These are phyloP conservation scores for Aspergillus bridgeri DNA, from an alignment of 495 filamentous ascomycete species.

Conservation along the genomic window DNA sequence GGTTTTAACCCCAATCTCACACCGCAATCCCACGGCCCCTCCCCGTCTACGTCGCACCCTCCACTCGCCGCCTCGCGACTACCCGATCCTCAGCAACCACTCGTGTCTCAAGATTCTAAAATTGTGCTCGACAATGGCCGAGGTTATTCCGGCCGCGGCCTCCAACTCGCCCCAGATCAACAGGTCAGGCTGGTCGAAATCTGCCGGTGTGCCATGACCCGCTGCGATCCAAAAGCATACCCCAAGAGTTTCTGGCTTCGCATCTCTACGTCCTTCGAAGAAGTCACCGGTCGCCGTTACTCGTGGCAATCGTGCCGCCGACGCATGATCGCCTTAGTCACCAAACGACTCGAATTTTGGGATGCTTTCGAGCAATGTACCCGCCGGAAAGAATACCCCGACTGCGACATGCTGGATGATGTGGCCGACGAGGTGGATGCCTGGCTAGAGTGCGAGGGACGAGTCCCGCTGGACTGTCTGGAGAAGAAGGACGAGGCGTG, in stretches of 20 bases:
- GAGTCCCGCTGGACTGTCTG: constrained; percentile 1
- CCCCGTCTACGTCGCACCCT: not conserved
- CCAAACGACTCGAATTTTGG: constrained; percentile 10
- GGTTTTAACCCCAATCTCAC: not conserved
- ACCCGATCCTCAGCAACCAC: not conserved
- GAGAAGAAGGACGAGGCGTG: constrained; percentile 9
- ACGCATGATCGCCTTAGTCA: constrained; percentile 18
- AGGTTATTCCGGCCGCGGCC: constrained; percentile 13
- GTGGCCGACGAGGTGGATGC: constrained; percentile 10
- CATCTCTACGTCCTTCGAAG: constrained; percentile 12
- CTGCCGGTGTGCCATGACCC: constrained; percentile 12
- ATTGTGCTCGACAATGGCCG: not conserved
- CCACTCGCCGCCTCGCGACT: too few species aligned
- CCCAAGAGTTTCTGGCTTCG: constrained; percentile 22
- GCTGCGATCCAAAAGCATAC: constrained; percentile 11
- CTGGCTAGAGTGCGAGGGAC: constrained; percentile 10
- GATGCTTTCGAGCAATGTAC: not conserved
- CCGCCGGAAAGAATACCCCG: not conserved
- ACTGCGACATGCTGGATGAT: constrained; percentile 2
- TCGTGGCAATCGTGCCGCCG: constrained; percentile 24
- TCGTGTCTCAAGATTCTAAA: not conserved
- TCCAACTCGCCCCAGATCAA: constrained; percentile 16
- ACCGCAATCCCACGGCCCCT: not conserved
- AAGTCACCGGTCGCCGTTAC: constrained; percentile 18
- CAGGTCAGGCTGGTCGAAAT: constrained; percentile 18